Evolutionary conservation across 2,329 filamentous ascomycete genomes (phyloP).

Genomic region (Pleochaeta shiraiana): DNA sequence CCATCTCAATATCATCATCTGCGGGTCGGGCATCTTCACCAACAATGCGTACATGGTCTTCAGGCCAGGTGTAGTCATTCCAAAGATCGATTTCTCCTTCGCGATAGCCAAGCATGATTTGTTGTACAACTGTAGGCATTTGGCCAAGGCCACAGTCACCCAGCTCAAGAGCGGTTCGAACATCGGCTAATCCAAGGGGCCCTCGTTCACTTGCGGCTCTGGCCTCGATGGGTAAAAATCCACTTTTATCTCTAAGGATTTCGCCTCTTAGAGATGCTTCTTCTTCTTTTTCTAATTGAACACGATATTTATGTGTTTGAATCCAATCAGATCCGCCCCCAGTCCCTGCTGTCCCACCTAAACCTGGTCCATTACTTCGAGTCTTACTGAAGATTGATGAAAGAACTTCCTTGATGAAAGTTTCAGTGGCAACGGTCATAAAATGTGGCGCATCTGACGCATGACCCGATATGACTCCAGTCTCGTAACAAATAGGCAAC

Average conservation of each 20-base stretch:
- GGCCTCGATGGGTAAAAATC: conserved; percentile 60
- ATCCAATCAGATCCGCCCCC: conserved; percentile 48
- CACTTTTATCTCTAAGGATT: conserved; percentile 49
- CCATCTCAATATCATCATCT: conserved; percentile 20
- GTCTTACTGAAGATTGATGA: conserved; percentile 41
- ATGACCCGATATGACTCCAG: conserved; percentile 37
- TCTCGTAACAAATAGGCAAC: conserved; percentile 46
- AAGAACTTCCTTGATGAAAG: conserved; percentile 43
- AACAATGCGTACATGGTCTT: conserved; percentile 16
- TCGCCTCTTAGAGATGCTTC: conserved; percentile 51
- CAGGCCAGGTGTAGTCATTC: conserved; percentile 29
- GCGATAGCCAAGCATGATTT: conserved; percentile 46
- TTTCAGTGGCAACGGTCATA: conserved; percentile 42
- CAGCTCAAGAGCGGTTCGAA: conserved; percentile 54
- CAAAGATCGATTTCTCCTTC: conserved; percentile 55
- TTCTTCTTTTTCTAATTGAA: conserved; percentile 57
- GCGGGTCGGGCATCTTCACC: conserved; percentile 11
- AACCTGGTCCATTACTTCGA: conserved; percentile 40
- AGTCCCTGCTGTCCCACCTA: conserved; percentile 37
- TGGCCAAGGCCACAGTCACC: conserved; percentile 55
- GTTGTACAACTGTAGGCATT: conserved; percentile 52
- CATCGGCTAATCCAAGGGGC: conserved; percentile 54
- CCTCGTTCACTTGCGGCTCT: conserved; percentile 51
- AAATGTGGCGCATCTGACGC: conserved; percentile 37
- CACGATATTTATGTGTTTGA: conserved; percentile 57